These are phyloP conservation scores for Aspergillus unguis DNA, from an alignment of 2,329 filamentous ascomycete species.

Conservation along the genomic window DNA sequence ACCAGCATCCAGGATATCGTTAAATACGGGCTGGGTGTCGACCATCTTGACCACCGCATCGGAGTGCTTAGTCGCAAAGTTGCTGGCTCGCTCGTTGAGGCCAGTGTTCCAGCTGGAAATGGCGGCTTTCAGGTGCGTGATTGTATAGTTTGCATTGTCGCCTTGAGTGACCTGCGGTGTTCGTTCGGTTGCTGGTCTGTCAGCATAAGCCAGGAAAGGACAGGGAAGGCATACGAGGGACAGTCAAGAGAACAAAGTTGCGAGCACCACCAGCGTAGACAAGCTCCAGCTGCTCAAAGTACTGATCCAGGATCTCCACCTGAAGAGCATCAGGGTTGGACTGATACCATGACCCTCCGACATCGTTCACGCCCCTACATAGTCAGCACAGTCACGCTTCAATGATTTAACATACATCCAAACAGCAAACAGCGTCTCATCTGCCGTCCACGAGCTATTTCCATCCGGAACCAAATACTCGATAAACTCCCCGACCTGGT, in stretches of 20 bases:
- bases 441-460: constrained; percentile 2
- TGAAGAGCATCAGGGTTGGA: background rate
- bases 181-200: constrained; percentile 6
- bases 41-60: constrained; percentile 8
- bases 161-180: constrained; percentile 7
- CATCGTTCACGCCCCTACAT: constrained; percentile 14
- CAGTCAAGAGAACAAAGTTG: constrained; percentile 8
- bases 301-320: constrained; percentile 6
- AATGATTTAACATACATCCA: constrained; percentile 6
- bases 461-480: background rate
- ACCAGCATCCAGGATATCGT: constrained; percentile 7
- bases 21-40: constrained; percentile 11
- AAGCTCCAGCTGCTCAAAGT: constrained; percentile 10
- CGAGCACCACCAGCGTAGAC: constrained; percentile 8
- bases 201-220: background rate
- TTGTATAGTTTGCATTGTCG: constrained; percentile 1
- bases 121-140: constrained; percentile 1
- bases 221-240: constrained; percentile 7
- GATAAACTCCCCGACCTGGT: constrained; percentile 11
- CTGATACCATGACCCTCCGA: constrained; percentile 8
- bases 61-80: background rate
- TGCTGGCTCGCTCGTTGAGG: background rate
- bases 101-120: constrained; percentile 8
- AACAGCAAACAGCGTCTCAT: constrained; percentile 7
- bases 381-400: background rate